Base-by-base conservation (phyloP, 257 asterid genomes). In the Solanum bukasovii region DNA sequence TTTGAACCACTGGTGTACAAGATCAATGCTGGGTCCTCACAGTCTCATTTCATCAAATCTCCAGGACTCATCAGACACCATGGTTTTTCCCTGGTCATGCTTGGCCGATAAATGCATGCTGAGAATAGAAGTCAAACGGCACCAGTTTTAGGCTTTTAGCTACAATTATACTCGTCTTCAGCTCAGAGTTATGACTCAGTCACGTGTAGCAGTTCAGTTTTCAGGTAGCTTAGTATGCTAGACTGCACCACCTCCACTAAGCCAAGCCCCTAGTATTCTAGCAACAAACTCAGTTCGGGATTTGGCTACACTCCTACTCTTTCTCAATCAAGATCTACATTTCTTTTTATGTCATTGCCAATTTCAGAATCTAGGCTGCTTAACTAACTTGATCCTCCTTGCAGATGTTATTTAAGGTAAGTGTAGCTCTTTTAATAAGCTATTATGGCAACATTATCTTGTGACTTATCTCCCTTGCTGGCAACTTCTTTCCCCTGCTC, bases 211-310 rank as follows among this genome's bases (percentile, higher is more conserved):
- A 94, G 90, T 92, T 96, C 98, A 65, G 95, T 93, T 92, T 96
- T 98, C 14, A 96, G 97, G 89, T 95, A 95, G 94, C 98, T 95
- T 82, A 94, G 96, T 46, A 98, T 98, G 23, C 95, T 97, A 84
- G 42, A 96, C 99, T 1, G 98, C 65, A 56, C 65, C 65, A 56
- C 25, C 65, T 56, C 25, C 98, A 91, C 96, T 92, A 85, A 92
- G 89, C 99, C 99, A 95, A 61, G 93, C 93, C 84, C 95, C 98
- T 85, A 95, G 94, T 27, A 96, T 90, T 88, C 93, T 98, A 77
- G 98, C 96, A 67, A 94, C 98, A 91, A 96, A 96, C 92, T 96
- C 99, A 0, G 96, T 92, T 83, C 94, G 89, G 56, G 98, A 96
- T 92, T 95, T 95, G 20, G 99, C 98, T 77, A 95, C 94, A 94